Evolutionary conservation across 345 rosid genomes (phyloP).

Genomic region (Syzygium aqueum): DNA sequence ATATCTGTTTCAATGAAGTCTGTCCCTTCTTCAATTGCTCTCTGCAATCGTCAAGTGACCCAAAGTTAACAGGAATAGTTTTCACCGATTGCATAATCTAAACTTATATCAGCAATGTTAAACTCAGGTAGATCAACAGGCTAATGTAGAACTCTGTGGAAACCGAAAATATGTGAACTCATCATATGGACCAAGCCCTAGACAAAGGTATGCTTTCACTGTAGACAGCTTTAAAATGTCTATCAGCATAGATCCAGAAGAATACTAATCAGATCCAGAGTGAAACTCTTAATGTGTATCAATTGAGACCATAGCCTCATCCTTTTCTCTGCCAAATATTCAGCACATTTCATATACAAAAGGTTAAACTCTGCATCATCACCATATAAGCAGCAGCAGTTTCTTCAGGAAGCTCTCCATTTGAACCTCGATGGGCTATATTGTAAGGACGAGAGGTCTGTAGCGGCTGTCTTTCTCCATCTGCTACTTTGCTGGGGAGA

Average conservation of each 20-base stretch:
- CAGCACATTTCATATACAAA: background rate
- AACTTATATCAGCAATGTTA: background rate
- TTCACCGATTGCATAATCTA: background rate
- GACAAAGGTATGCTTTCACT: background rate
- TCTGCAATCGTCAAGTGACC: conserved; percentile 32
- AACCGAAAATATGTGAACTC: background rate
- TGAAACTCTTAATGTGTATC: background rate
- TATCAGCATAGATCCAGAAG: background rate
- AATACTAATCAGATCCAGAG: background rate
- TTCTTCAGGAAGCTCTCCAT: conserved; percentile 95
- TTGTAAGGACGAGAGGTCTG: conserved; percentile 92
- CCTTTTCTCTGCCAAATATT: background rate
- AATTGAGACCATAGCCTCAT: background rate
- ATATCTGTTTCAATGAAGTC: conserved; percentile 93
- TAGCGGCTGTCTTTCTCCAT: conserved; percentile 36
- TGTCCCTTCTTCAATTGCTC: conserved; percentile 91
- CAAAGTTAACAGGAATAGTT: background rate
- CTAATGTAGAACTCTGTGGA: background rate
- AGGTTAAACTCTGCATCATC: background rate
- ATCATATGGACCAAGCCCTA: background rate
- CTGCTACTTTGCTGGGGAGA: conserved; percentile 61
- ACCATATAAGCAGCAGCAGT: conserved; percentile 87
- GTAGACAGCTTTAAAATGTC: background rate
- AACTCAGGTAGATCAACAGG: background rate
- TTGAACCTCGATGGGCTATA: conserved; percentile 90